Evolutionary conservation across 345 rosid species (phyloP).

Genomic region (Ceriops tagal): DNA sequence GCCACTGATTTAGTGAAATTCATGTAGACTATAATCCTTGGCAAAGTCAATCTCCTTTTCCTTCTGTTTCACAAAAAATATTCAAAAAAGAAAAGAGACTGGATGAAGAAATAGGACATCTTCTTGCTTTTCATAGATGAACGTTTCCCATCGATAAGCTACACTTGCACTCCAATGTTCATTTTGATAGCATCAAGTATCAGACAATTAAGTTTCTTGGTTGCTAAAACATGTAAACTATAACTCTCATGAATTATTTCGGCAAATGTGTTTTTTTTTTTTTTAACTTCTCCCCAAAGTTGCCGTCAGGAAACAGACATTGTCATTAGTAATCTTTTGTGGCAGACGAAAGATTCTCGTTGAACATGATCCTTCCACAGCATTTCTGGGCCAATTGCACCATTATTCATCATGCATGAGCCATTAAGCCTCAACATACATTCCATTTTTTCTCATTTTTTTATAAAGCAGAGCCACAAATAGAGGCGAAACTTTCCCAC

Average conservation of each 20-base stretch:
- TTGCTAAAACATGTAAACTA: not conserved
- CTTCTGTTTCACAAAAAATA: no score
- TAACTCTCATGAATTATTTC: not conserved
- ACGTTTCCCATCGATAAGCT: not conserved
- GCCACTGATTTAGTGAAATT: not conserved
- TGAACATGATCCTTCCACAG: no score
- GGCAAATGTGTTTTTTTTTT: no score
- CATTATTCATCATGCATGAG: conserved; percentile 10
- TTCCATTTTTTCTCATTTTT: not conserved
- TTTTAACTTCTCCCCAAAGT: no score
- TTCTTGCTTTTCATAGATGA: not conserved
- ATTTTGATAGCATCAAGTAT: not conserved
- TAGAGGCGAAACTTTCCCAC: conserved; percentile 19
- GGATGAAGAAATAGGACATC: not conserved
- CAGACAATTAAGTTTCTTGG: conserved; percentile 7
- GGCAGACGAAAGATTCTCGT: not conserved
- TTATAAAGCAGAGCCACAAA: conserved; percentile 6
- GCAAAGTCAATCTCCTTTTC: not conserved
- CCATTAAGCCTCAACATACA: not conserved
- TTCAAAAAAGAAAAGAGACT: not conserved
- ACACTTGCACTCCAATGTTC: conserved; percentile 6
- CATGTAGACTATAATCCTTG: not conserved
- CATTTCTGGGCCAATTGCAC: not conserved
- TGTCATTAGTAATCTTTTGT: not conserved
- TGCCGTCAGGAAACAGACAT: no score